A percentile compares a stretch with the other conserved stretches of the same genome.
Evolutionary conservation across 768 basidiomycete genomes (phyloP).

Genomic region (Mycena indigotica): DNA sequence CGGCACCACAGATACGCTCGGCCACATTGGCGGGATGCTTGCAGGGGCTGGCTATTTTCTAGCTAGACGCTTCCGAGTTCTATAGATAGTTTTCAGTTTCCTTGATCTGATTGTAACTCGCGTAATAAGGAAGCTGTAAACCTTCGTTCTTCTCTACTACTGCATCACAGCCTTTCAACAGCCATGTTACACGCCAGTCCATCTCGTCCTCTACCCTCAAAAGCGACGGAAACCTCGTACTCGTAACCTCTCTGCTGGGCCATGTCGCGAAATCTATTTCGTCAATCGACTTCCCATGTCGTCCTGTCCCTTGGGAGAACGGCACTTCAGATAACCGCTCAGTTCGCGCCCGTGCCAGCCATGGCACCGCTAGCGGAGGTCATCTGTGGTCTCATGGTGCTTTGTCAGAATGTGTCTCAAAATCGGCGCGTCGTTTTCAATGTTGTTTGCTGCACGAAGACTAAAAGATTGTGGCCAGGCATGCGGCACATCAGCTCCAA

Average conservation of each 20-base stretch:
- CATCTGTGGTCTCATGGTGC: slow-evolving; percentile 44
- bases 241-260: background rate
- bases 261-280: background rate
- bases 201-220: no score
- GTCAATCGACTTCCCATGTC: background rate
- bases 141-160: background rate
- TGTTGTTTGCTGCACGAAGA: background rate
- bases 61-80: slow-evolving; percentile 38
- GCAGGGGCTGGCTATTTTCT: slow-evolving; percentile 62
- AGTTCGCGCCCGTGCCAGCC: slow-evolving; percentile 52
- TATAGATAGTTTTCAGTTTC: slow-evolving; percentile 18
- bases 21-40: slow-evolving; percentile 70
- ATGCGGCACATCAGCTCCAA: slow-evolving; percentile 45
- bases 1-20: slow-evolving; percentile 57
- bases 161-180: background rate
- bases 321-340: slow-evolving; percentile 47
- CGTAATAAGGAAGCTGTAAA: background rate
- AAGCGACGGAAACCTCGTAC: background rate
- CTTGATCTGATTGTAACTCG: background rate
- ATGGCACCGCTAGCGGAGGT: slow-evolving; percentile 45
- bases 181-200: no score
- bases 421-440: slow-evolving; percentile 44
- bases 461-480: no score
- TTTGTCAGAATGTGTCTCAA: slow-evolving; percentile 48
- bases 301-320: background rate